Conservation (phyloP, 208 protist species). For the Leishmania major region DNA sequence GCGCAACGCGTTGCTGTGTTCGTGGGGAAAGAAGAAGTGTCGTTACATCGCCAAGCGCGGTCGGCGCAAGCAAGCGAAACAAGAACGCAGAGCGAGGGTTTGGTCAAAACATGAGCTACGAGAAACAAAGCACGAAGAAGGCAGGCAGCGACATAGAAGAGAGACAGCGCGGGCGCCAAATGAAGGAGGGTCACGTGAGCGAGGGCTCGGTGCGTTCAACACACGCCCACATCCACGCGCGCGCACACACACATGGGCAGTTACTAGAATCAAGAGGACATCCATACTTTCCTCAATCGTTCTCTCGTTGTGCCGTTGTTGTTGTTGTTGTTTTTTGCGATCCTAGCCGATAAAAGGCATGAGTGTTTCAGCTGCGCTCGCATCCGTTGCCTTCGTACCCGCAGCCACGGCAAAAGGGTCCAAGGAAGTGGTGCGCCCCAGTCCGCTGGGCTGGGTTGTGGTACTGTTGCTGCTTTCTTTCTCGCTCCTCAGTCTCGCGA, state of each 20-base stretch:
- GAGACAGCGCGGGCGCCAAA: not conserved
- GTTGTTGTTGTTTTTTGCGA: not conserved
- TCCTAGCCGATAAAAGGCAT: not conserved
- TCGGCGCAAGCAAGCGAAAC: not conserved
- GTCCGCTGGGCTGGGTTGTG: not conserved
- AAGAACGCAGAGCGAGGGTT: not conserved
- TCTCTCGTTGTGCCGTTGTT: not conserved
- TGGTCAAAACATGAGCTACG: not conserved
- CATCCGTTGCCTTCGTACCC: not conserved
- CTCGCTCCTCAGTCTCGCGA: not conserved
- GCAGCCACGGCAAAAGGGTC: not conserved
- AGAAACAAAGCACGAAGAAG: not conserved
- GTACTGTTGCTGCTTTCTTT: too few species aligned
- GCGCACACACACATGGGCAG: not conserved
- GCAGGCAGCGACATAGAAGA: not conserved
- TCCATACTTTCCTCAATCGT: not conserved
- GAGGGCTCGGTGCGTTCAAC: not conserved
- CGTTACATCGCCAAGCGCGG: not conserved
- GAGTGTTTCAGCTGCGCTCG: not conserved
- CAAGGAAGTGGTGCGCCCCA: not conserved
- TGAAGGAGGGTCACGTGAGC: not conserved
- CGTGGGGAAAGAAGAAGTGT: not conserved
- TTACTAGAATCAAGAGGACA: not conserved
- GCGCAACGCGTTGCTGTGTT: not conserved
- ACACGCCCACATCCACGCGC: not conserved